A percentile compares a stretch with the other conserved stretches of the same genome.
Conservation (phyloP, 2,329 filamentous ascomycete species). For the Aspergillus sp. region DNA sequence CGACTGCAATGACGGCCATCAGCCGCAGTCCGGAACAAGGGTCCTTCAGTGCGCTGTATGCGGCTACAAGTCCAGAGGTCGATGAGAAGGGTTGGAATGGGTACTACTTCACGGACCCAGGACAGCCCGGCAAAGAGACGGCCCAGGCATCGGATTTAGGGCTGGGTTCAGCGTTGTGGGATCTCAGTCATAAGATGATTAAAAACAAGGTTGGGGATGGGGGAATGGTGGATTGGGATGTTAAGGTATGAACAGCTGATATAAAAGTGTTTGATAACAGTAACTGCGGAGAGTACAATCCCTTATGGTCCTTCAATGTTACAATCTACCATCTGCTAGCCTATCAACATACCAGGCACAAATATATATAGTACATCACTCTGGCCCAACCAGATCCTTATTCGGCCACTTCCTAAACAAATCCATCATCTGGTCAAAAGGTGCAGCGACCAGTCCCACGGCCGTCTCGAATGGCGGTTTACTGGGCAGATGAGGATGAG, state of each 20-base stretch:
- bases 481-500: conserved; percentile 51
- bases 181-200: conserved; percentile 40
- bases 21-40: conserved; percentile 45
- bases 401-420: conserved; percentile 10
- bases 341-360: too few relatives aligned
- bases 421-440: conserved; percentile 52
- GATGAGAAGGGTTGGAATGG: conserved; percentile 47
- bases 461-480: conserved; percentile 57
- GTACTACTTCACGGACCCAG: conserved; percentile 44
- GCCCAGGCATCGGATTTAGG: conserved; percentile 40
- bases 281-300: too few relatives aligned
- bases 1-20: conserved; percentile 33
- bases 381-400: background rate
- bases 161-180: conserved; percentile 42
- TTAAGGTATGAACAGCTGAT: background rate
- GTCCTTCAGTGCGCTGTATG: conserved; percentile 46
- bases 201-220: conserved; percentile 44
- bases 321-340: too few relatives aligned
- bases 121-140: conserved; percentile 39
- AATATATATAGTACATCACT: background rate
- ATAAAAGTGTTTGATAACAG: background rate
- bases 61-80: conserved; percentile 42
- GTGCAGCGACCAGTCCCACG: conserved; percentile 54
- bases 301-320: too few relatives aligned
- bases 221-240: conserved; percentile 38